phyloP scores from a whole-genome alignment of 1,139 yeast species.

The Magnusiomyces ingens region DNA sequence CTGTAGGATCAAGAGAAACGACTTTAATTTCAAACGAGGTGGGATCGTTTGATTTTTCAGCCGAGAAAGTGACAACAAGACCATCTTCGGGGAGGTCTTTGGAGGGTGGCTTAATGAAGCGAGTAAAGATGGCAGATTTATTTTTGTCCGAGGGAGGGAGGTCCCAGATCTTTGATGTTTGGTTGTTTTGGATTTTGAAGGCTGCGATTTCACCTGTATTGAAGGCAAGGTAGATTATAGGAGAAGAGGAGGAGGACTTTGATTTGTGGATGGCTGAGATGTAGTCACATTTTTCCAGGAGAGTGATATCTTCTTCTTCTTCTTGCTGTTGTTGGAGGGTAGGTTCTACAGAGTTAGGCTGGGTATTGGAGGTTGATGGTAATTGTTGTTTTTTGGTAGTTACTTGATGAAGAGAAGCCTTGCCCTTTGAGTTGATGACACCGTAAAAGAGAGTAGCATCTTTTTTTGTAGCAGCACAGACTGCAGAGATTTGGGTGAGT shows the following conservation, averaged over 20 bases:
- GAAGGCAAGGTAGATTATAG: slow-evolving; percentile 6
- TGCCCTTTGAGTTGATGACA: slow-evolving; percentile 27
- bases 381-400: slow-evolving; percentile 5
- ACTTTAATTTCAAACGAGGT: slow-evolving; percentile 1
- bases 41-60: not conserved
- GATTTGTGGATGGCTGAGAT: slow-evolving; percentile 1
- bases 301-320: slow-evolving; percentile 6
- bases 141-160: not conserved
- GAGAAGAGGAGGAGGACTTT: not conserved
- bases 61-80: slow-evolving; percentile 19
- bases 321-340: slow-evolving; percentile 10
- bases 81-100: slow-evolving; percentile 22
- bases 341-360: not conserved
- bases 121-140: not conserved
- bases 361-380: not conserved
- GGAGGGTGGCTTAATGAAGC: slow-evolving; percentile 5
- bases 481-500: slow-evolving; percentile 39
- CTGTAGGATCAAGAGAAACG: slow-evolving; percentile 1
- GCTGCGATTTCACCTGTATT: not conserved
- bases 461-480: slow-evolving; percentile 20
- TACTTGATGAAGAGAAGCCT: slow-evolving; percentile 8
- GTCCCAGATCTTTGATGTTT: not conserved
- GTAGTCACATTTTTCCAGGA: slow-evolving; percentile 5
- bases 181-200: not conserved
- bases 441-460: slow-evolving; percentile 13